Percentiles rank a stretch among this genome's conserved stretches.
Evolutionary conservation across 768 basidiomycete genomes (phyloP).

Genomic region (Leccinum longicurvipes): DNA sequence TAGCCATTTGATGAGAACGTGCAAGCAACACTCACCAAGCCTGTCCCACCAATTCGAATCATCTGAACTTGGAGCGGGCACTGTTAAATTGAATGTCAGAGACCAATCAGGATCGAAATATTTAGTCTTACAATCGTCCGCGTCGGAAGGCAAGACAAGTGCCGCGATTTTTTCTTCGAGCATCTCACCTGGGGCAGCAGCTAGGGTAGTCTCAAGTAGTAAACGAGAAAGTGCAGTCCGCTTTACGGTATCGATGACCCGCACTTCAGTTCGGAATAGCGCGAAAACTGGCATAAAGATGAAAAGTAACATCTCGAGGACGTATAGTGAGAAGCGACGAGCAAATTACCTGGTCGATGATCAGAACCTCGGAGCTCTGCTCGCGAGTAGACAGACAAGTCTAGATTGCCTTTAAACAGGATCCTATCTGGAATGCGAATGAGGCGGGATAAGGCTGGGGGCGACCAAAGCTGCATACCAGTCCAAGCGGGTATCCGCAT

Average conservation of each 20-base stretch:
- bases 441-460: neutral
- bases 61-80: slow-evolving; percentile 83
- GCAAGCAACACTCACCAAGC: slow-evolving; percentile 45
- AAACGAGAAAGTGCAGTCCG: slow-evolving; percentile 65
- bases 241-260: slow-evolving; percentile 76
- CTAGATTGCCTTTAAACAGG: slow-evolving; percentile 76
- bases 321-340: neutral
- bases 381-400: slow-evolving; percentile 75
- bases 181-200: slow-evolving; percentile 61
- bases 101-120: neutral
- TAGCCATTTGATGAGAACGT: neutral
- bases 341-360: slow-evolving; percentile 77
- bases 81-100: slow-evolving; percentile 36
- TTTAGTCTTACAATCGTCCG: slow-evolving; percentile 29
- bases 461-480: slow-evolving; percentile 45
- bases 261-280: slow-evolving; percentile 73
- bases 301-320: neutral
- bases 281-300: slow-evolving; percentile 62
- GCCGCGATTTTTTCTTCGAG: slow-evolving; percentile 68
- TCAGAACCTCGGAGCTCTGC: slow-evolving; percentile 90
- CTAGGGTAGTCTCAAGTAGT: slow-evolving; percentile 61
- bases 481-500: slow-evolving; percentile 97
- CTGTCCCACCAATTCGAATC: slow-evolving; percentile 76
- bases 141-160: slow-evolving; percentile 47
- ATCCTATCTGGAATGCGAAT: slow-evolving; percentile 72